These are phyloP conservation scores for Medicago ruthenica DNA, from an alignment of 306 rosid species.

Conservation along the genomic window DNA sequence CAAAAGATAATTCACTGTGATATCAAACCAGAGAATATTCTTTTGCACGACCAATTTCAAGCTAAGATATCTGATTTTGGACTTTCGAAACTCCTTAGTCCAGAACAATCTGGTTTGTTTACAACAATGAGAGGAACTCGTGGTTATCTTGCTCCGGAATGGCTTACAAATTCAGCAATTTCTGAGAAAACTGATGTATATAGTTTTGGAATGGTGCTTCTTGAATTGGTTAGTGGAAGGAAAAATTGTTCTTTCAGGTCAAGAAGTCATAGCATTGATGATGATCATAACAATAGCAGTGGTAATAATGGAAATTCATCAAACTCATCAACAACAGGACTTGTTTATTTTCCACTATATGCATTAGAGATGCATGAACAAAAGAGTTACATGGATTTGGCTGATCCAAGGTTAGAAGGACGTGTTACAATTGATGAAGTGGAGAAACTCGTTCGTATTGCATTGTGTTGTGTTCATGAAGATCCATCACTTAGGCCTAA, in stretches of 20 bases:
- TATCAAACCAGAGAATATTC: slow-evolving; percentile 92
- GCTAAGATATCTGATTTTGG: slow-evolving; percentile 94
- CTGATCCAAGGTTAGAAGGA: slow-evolving; percentile 73
- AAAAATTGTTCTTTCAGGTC: slow-evolving; percentile 68
- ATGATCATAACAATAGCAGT: slow-evolving; percentile 47
- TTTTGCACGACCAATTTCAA: slow-evolving; percentile 73
- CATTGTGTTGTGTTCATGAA: slow-evolving; percentile 90
- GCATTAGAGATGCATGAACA: slow-evolving; percentile 94
- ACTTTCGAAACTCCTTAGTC: slow-evolving; percentile 79
- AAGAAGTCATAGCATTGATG: slow-evolving; percentile 69
- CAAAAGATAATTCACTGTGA: slow-evolving; percentile 90
- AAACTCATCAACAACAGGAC: slow-evolving; percentile 56
- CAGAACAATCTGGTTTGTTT: slow-evolving; percentile 83
- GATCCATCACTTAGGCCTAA: slow-evolving; percentile 82
- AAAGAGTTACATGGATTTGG: slow-evolving; percentile 74
- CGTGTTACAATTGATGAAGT: slow-evolving; percentile 70
- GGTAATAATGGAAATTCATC: slow-evolving; percentile 59
- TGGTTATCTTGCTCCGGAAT: slow-evolving; percentile 94
- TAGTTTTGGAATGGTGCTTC: slow-evolving; percentile 90
- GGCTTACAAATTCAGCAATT: slow-evolving; percentile 89
- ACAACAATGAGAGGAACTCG: slow-evolving; percentile 98
- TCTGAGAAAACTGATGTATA: slow-evolving; percentile 91
- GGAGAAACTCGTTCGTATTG: slow-evolving; percentile 72
- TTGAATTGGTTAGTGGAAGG: slow-evolving; percentile 84
- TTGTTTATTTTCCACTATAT: slow-evolving; percentile 75